Evolutionary conservation across 305 asterid species (phyloP).

Genomic region (Fraxinus dipetala): DNA sequence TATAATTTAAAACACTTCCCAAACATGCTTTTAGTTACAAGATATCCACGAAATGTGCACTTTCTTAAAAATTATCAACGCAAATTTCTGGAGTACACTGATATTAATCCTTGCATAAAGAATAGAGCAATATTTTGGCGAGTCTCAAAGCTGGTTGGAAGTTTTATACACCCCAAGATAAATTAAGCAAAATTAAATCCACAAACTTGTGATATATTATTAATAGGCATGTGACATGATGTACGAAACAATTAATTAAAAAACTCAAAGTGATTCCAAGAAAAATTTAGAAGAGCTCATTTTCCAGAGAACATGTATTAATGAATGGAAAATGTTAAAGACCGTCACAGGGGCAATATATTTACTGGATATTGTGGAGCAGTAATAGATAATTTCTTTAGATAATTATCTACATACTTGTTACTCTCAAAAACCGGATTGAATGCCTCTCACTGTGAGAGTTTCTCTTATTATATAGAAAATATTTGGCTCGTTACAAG

Average conservation of each 20-base stretch:
- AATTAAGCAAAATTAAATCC: conserved; percentile 8
- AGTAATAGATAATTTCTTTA: background rate
- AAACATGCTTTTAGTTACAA: background rate
- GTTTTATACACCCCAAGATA: conserved; percentile 5
- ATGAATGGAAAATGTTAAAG: background rate
- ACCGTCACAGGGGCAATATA: background rate
- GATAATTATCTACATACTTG: conserved; percentile 10
- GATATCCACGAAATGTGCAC: conserved; percentile 9
- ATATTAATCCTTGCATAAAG: background rate
- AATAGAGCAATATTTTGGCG: background rate
- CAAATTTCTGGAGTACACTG: background rate
- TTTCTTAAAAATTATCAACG: background rate
- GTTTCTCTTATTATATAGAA: background rate
- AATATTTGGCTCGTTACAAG: background rate
- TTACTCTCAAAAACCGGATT: background rate
- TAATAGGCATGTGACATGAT: conserved; percentile 11
- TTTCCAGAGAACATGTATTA: background rate
- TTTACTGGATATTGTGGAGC: background rate
- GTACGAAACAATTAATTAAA: background rate
- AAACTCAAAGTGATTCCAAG: background rate
- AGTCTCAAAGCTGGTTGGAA: background rate
- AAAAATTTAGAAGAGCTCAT: conserved; percentile 9
- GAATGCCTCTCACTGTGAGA: background rate
- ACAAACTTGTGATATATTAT: conserved; percentile 4
- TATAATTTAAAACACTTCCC: background rate